Base-by-base conservation (phyloP, 805 yeast species). In the Barnettozyma botsteinii region DNA sequence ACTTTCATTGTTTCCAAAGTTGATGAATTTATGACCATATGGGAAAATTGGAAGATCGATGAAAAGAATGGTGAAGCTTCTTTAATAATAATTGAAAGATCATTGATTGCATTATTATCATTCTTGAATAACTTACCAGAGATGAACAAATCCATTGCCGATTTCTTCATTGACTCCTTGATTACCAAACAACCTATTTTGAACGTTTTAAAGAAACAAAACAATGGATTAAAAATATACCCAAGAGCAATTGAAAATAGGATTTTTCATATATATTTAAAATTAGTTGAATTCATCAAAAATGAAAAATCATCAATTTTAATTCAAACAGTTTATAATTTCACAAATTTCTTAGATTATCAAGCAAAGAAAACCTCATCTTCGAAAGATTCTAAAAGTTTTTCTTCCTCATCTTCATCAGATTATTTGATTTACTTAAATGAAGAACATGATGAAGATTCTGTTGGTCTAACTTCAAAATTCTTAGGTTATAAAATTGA, bases 31-130 rank as follows among this genome's bases (percentile, higher is more conserved):
- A 58, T 83, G 33, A 57, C 67, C 9, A 64, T 82, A 41, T 84
- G 89, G 89, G 78, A 78, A 45, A 69, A 73, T 31, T 63, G 80
- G 7, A 64, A 74, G 3, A 68, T 72, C 39, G 67, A 71, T 12
- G 64, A 71, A 13, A 52, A 60, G 4, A 55, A 54, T 22, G 61
- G 58, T 20, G 61, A 61, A 14, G 62, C 66, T 57, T 69, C 60
- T 39, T 59, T 66, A 37, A 79, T 77, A 47, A 68, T 79, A 6
- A 70, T 82, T 44, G 69, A 75, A 45, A 74, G 75, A 45, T 73
- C 86, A 0, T 57, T 84, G 33, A 68, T 78, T 2, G 78, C 85
- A 33, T 54, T 83, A 14, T 50, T 74, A 20, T 67, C 75, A 7
- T 81, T 77, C 53, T 49, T 78, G 37, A 56, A 59, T 30, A 51